These are phyloP conservation scores for Fusarium miscanthi DNA, from an alignment of 2,329 filamentous ascomycete species.

Conservation along the genomic window DNA sequence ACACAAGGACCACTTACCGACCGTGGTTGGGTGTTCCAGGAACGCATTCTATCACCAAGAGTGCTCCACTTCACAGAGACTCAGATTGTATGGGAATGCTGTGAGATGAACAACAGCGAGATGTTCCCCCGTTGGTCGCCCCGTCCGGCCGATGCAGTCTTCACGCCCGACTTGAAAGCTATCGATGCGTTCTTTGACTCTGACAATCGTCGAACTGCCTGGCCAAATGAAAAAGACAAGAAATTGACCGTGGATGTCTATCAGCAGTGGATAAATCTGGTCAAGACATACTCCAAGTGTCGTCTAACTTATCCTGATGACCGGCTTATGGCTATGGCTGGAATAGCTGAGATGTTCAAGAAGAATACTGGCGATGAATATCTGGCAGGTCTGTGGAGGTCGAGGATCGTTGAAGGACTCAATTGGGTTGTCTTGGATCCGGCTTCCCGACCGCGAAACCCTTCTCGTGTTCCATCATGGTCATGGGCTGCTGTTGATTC, in stretches of 20 bases:
- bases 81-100: neutral
- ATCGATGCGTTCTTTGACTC: neutral
- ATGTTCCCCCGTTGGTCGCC: neutral
- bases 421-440: neutral
- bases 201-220: neutral
- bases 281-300: neutral
- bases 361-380: neutral
- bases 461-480: neutral
- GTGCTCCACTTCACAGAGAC: neutral
- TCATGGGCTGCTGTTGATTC: neutral
- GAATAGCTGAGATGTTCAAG: neutral
- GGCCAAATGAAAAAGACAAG: neutral
- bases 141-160: neutral
- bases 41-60: neutral
- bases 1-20: neutral
- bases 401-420: neutral
- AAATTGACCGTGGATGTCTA: neutral
- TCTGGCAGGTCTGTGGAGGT: neutral
- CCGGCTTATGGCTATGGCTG: neutral
- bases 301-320: neutral
- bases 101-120: neutral
- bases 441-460: neutral
- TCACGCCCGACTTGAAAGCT: neutral
- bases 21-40: neutral
- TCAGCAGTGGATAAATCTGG: neutral